Evolutionary conservation across 768 basidiomycete species (phyloP).

Genomic region (Coprinopsis strossmayeri): DNA sequence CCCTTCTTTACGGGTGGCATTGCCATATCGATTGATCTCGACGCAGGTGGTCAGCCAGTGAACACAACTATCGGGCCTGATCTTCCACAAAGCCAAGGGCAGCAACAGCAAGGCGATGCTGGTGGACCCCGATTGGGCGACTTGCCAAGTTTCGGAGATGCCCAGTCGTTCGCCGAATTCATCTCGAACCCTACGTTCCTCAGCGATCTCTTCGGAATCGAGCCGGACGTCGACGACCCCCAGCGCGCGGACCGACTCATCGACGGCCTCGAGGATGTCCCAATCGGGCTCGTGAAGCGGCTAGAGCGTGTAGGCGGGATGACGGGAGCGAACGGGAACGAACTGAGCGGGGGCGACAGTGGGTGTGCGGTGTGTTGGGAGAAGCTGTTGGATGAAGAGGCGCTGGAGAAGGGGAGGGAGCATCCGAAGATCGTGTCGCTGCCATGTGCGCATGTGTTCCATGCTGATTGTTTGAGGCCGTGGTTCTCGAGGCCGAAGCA

Average conservation of each 20-base stretch:
- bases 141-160: background rate
- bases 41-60: background rate
- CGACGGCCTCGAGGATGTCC: conserved; percentile 11
- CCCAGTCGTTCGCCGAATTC: background rate
- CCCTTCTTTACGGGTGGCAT: conserved; percentile 2
- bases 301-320: conserved; percentile 11
- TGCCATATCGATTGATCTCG: conserved; percentile 4
- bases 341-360: conserved; percentile 11
- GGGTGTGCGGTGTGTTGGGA: conserved; percentile 14
- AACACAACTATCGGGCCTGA: background rate
- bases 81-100: too few species aligned
- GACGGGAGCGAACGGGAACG: conserved; percentile 5
- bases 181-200: conserved; percentile 4
- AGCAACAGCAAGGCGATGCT: background rate
- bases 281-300: conserved; percentile 9
- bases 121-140: too few species aligned
- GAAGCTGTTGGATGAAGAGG: conserved; percentile 28
- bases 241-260: conserved; percentile 12
- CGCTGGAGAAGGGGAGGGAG: conserved; percentile 7
- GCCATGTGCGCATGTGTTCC: conserved; percentile 80
- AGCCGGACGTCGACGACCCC: conserved; percentile 11
- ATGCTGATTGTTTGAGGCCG: conserved; percentile 68
- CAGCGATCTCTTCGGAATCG: conserved; percentile 7
- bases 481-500: conserved; percentile 78
- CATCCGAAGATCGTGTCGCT: conserved; percentile 53